phyloP scores from a whole-genome alignment of 768 basidiomycete genomes.

The Panus rudis region DNA sequence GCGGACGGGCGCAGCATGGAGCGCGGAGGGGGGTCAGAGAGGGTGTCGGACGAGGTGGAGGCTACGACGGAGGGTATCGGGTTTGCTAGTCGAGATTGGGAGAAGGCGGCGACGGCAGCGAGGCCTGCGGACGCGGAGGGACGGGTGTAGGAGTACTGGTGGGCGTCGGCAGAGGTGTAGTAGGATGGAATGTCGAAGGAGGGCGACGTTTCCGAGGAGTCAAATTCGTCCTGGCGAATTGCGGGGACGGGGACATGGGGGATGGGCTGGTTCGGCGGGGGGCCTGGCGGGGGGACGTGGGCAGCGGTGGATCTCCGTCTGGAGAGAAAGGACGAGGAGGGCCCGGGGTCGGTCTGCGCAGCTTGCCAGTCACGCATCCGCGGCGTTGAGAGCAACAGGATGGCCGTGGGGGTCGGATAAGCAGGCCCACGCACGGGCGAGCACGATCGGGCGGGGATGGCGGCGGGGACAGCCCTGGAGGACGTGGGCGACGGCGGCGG shows the following conservation, averaged over 20 bases:
- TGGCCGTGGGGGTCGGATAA: too few relatives aligned
- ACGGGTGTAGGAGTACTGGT: conserved; percentile 21
- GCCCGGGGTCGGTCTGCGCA: conserved; percentile 15
- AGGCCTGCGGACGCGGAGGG: conserved; percentile 41
- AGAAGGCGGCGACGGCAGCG: conserved; percentile 55
- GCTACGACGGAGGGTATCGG: conserved; percentile 19
- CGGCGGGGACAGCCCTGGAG: too few relatives aligned
- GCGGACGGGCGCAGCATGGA: conserved; percentile 35
- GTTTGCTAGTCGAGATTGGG: conserved; percentile 40
- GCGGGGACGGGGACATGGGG: conserved; percentile 49
- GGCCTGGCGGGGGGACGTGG: conserved; percentile 56
- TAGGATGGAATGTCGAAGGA: conserved; percentile 13
- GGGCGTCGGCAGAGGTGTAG: conserved; percentile 12
- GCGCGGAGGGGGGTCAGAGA: conserved; percentile 52
- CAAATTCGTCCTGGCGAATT: conserved; percentile 23
- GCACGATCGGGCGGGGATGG: too few relatives aligned
- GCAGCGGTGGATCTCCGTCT: conserved; percentile 68
- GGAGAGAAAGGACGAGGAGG: conserved; percentile 28
- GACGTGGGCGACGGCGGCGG: too few relatives aligned
- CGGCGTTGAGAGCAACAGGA: too few relatives aligned
- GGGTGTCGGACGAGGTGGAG: conserved; percentile 37
- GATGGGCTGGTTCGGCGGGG: conserved; percentile 70
- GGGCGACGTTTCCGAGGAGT: conserved; percentile 18
- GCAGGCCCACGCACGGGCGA: too few relatives aligned
- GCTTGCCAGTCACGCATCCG: not conserved